These are phyloP conservation scores for Microdochium bolleyi DNA, from an alignment of 2,329 filamentous ascomycete genomes.

Conservation along the genomic window DNA sequence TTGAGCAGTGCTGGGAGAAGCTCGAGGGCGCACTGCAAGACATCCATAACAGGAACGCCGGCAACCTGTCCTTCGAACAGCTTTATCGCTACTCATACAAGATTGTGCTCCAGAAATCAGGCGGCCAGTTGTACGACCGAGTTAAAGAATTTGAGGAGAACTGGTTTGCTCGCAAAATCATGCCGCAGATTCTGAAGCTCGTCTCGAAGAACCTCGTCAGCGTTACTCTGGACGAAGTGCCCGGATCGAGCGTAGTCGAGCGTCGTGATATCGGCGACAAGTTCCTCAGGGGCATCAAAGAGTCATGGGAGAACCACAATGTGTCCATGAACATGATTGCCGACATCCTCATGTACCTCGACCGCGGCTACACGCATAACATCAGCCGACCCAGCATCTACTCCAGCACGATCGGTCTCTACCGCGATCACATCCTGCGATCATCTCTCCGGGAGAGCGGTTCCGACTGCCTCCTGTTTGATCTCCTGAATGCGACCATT, in stretches of 20 bases:
- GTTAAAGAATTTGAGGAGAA: conserved; percentile 75
- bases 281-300: conserved; percentile 69
- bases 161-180: conserved; percentile 72
- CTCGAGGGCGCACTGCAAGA: conserved; percentile 71
- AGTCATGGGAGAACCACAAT: conserved; percentile 83
- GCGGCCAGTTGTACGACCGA: conserved; percentile 69
- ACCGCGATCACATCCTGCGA: conserved; percentile 76
- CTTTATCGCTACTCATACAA: conserved; percentile 92
- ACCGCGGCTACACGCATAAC: conserved; percentile 74
- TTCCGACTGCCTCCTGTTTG: conserved; percentile 49
- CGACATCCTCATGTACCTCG: conserved; percentile 96
- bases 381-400: conserved; percentile 69
- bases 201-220: conserved; percentile 60
- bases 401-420: conserved; percentile 75
- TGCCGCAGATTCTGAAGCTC: conserved; percentile 60
- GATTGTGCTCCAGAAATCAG: conserved; percentile 83
- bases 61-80: conserved; percentile 85
- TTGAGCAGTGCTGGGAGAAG: conserved; percentile 76
- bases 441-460: conserved; percentile 38
- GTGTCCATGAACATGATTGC: conserved; percentile 94
- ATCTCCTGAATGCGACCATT: conserved; percentile 72
- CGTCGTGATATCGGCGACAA: conserved; percentile 72
- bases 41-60: conserved; percentile 90
- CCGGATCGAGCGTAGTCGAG: conserved; percentile 64
- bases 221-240: conserved; percentile 47